phyloP scores from a whole-genome alignment of 1,139 yeast species.

The Saccharomyces uvarum region DNA sequence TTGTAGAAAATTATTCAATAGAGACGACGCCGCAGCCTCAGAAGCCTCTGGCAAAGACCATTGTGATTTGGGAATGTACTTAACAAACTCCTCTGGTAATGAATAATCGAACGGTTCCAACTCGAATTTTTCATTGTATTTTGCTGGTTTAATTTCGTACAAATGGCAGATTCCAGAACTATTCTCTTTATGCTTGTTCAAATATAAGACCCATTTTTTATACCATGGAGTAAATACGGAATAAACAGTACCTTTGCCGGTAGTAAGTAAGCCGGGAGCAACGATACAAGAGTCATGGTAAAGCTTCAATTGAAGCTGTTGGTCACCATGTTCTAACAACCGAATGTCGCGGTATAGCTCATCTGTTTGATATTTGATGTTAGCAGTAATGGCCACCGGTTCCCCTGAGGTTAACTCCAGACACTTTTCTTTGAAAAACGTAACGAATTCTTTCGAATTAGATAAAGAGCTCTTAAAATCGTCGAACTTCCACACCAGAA shows the following conservation, averaged over 20 bases:
- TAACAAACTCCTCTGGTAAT: background rate
- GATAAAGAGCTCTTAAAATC: background rate
- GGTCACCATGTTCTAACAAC: background rate
- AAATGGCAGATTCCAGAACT: background rate
- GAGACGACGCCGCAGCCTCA: background rate
- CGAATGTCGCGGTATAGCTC: background rate
- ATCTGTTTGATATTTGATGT: background rate
- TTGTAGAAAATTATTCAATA: background rate
- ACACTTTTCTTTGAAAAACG: background rate
- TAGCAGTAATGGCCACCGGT: background rate
- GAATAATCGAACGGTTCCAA: background rate
- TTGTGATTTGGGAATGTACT: background rate
- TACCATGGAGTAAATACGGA: slow-evolving; percentile 51
- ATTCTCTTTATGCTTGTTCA: slow-evolving; percentile 19
- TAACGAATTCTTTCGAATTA: background rate
- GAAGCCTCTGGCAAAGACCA: background rate
- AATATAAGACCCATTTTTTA: slow-evolving; percentile 38
- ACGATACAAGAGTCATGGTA: background rate
- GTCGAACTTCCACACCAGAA: background rate
- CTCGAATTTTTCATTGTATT: background rate
- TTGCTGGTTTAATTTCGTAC: background rate
- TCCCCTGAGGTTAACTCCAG: background rate
- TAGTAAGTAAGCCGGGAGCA: slow-evolving; percentile 22
- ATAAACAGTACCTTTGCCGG: slow-evolving; percentile 42
- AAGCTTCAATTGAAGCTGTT: background rate